Evolutionary conservation across 495 filamentous ascomycete species (phyloP), one percentile per base, ranked within the genome.

Genomic region (Penicillium coprophilum): DNA sequence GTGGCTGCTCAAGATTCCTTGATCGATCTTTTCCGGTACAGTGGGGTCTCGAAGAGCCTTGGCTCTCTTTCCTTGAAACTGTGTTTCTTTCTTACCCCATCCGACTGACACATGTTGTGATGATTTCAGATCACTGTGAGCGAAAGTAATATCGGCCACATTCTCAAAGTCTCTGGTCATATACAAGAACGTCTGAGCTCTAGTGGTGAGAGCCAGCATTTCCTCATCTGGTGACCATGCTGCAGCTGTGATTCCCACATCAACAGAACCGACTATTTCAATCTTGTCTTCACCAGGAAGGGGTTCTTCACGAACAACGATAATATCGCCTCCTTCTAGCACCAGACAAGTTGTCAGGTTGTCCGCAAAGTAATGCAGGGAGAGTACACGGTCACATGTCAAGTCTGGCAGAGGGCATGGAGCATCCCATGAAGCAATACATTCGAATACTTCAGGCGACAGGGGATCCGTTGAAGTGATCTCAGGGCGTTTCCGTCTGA

Each of bases 71-170:
- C 94, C 94, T 66, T 96, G 88, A 65, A 98, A 98, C 72, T 98
- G 94, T 6, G 94, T 98, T 71, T 98, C 94, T 67, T 87, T 86
- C 77, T 97, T 97, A 57, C 94, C 94, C 94, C 94, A 98, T 50
- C 94, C 94, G 21, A 98, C 94, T 19, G 92, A 96, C 41, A 98
- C 94, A 82, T 98, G 94, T 68, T 89, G 91, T 1, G 94, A 97
- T 2, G 84, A 81, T 64, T 91, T 86, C 52, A 96, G 76, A 71
- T 98, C 94, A 23, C 91, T 87, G 4, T 74, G 63, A 4, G 81
- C 80, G 60, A 96, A 85, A 12, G 78, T 78, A 55, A 89, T 80
- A 63, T 89, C 86, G 7, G 85, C 79, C 51, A 95, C 82, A 62
- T 86, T 86, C 64, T 97, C 93, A 61, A 96, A 96, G 40, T 86